Percentiles rank a stretch among this genome's conserved stretches.
Conservation (phyloP, 345 rosid species). For the Pelargonium nanum region DNA sequence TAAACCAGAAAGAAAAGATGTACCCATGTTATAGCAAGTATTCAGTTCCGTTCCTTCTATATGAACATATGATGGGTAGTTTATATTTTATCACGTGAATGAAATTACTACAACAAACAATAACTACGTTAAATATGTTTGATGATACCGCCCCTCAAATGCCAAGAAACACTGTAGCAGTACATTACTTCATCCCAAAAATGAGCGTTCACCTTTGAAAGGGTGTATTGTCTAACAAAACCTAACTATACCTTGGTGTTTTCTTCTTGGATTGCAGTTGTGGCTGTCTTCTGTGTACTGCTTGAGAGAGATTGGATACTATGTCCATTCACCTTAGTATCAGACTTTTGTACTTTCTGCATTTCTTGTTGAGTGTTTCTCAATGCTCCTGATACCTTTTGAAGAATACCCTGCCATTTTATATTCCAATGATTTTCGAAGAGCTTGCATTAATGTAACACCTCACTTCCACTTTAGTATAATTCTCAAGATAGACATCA, state of each 20-base stretch:
- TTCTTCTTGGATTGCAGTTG: conserved; percentile 29
- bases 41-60: no score
- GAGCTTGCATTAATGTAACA: conserved; percentile 1
- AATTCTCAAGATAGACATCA: background rate
- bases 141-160: no score
- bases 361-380: conserved; percentile 36
- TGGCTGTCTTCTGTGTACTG: conserved; percentile 19
- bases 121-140: no score
- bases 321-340: conserved; percentile 24
- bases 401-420: conserved; percentile 42
- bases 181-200: no score
- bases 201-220: no score
- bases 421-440: conserved; percentile 1
- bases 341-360: conserved; percentile 31
- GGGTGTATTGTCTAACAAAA: no score
- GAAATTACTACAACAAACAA: no score
- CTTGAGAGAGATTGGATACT: conserved; percentile 24
- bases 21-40: no score
- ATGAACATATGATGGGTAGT: no score
- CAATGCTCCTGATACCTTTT: conserved; percentile 48
- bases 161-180: no score
- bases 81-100: no score
- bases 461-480: background rate
- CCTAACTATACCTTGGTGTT: conserved; percentile 49
- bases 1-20: no score